phyloP scores from a whole-genome alignment of 331 rosid species.

The Cydonia oblonga region DNA sequence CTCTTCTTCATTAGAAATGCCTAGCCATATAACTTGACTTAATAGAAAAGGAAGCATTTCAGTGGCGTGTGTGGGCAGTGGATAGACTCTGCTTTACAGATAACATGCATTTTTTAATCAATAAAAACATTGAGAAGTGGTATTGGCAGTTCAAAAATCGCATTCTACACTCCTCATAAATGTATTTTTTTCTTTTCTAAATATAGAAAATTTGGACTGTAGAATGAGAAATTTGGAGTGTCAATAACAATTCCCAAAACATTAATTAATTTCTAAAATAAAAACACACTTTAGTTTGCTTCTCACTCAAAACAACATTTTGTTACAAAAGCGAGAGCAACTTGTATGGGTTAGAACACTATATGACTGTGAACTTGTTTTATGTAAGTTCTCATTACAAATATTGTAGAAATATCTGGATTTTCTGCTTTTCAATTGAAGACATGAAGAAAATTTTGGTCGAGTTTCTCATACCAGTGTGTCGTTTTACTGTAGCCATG shows the following conservation, averaged over 20 bases:
- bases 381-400: too few relatives aligned
- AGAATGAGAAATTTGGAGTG: too few relatives aligned
- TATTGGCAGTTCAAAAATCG: too few relatives aligned
- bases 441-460: not conserved
- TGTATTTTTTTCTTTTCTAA: too few relatives aligned
- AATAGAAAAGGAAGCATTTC: slow-evolving; percentile 1
- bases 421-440: not conserved
- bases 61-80: not conserved
- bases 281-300: not conserved
- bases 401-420: not conserved
- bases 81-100: not conserved
- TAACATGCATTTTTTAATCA: not conserved
- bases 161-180: too few relatives aligned
- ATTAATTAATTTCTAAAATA: not conserved
- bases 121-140: too few relatives aligned
- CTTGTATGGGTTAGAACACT: rapidly evolving
- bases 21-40: not conserved
- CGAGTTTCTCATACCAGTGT: not conserved
- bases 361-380: too few relatives aligned
- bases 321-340: not conserved
- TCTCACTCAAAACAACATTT: not conserved
- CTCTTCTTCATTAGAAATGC: not conserved
- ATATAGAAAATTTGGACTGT: too few relatives aligned
- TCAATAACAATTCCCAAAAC: not conserved
- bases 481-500: not conserved